These are phyloP conservation scores for Trifolium dubium DNA, from an alignment of 306 rosid genomes.

Conservation along the genomic window DNA sequence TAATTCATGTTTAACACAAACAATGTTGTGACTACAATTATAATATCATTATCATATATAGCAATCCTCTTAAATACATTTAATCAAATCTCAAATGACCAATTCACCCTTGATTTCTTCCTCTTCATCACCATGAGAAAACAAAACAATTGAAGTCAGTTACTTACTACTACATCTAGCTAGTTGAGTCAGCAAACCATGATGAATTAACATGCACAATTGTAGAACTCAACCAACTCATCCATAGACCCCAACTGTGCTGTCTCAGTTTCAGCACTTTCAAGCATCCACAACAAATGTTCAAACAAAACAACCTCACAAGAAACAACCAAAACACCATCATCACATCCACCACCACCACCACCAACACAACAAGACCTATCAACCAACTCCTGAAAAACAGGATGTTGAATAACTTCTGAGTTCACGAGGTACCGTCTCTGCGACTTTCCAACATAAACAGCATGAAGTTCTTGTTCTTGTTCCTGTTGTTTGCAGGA, in stretches of 20 bases:
- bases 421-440: slow-evolving; percentile 72
- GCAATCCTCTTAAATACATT: slow-evolving; percentile 17
- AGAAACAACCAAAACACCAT: slow-evolving; percentile 53
- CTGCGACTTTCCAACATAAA: slow-evolving; percentile 78
- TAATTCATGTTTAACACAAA: slow-evolving; percentile 14
- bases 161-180: not conserved
- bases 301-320: slow-evolving; percentile 95
- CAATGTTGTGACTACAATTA: slow-evolving; percentile 20
- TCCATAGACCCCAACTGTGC: slow-evolving; percentile 77
- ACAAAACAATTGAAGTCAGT: slow-evolving; percentile 25
- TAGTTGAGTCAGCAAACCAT: not conserved
- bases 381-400: slow-evolving; percentile 81
- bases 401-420: slow-evolving; percentile 68
- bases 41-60: not conserved
- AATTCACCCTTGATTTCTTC: not conserved
- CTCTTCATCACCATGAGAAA: not conserved
- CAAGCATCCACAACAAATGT: slow-evolving; percentile 93
- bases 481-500: not conserved
- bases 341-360: slow-evolving; percentile 3
- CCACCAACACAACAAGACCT: slow-evolving; percentile 39
- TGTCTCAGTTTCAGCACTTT: slow-evolving; percentile 62
- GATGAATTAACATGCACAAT: slow-evolving; percentile 47
- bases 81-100: slow-evolving; percentile 29
- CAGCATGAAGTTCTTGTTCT: slow-evolving; percentile 50
- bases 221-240: slow-evolving; percentile 78